phyloP scores from a whole-genome alignment of 805 yeast species.

The Maudiozyma barnettii region DNA sequence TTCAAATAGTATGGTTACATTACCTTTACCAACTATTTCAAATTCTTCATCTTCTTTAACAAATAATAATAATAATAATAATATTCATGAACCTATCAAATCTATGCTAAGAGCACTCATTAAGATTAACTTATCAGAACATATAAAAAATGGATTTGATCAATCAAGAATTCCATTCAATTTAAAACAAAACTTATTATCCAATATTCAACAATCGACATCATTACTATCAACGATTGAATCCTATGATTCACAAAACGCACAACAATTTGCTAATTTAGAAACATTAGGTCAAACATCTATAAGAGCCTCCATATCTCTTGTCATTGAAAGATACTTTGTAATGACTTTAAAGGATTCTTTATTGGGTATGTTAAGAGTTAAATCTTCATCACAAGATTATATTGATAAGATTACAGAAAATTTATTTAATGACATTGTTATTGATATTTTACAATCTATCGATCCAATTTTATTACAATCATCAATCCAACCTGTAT shows the following conservation, averaged over 20 bases:
- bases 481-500: not conserved
- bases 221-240: conserved; percentile 36
- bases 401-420: not conserved
- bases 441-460: not conserved
- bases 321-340: conserved; percentile 50
- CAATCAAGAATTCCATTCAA: not conserved
- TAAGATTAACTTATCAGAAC: conserved; percentile 1
- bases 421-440: not conserved
- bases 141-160: not conserved
- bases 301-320: conserved; percentile 45
- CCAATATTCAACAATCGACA: conserved; percentile 50
- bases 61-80: not conserved
- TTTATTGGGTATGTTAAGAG: not conserved
- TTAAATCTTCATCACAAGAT: not conserved
- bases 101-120: conserved; percentile 1
- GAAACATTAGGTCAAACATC: conserved; percentile 51
- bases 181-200: conserved; percentile 32
- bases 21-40: not conserved
- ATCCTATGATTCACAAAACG: conserved; percentile 28
- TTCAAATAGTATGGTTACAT: not conserved
- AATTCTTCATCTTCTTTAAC: not conserved
- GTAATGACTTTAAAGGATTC: conserved; percentile 29
- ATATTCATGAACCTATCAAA: not conserved
- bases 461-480: not conserved
- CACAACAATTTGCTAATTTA: conserved; percentile 34